Evolutionary conservation across 176 grass and related monocot genomes (phyloP).

Genomic region (Phyllostachys edulis): DNA sequence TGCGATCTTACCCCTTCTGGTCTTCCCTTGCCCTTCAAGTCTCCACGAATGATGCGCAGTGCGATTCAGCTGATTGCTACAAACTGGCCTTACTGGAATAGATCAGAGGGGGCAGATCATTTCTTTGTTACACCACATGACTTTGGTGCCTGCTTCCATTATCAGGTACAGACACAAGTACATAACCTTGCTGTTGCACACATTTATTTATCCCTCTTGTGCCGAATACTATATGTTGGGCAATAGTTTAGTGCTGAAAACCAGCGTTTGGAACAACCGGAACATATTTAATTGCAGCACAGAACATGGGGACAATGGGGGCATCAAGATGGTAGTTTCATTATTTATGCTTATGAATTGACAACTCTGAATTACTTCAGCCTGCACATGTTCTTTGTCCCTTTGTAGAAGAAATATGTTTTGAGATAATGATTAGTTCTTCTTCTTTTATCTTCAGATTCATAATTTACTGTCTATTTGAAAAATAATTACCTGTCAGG

Average conservation of each 20-base stretch:
- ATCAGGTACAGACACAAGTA: conserved; percentile 59
- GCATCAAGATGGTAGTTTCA: conserved; percentile 9
- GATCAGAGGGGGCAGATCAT: conserved; percentile 89
- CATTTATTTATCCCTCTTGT: conserved; percentile 17
- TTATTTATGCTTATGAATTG: conserved; percentile 13
- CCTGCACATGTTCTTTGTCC: conserved; percentile 22
- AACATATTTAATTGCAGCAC: conserved; percentile 20
- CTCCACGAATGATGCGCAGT: conserved; percentile 85
- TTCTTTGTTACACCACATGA: conserved; percentile 95
- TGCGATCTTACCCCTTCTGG: conserved; percentile 78
- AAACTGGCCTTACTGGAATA: conserved; percentile 87
- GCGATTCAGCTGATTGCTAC: conserved; percentile 74
- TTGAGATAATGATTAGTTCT: conserved; percentile 12
- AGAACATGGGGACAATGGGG: conserved; percentile 33
- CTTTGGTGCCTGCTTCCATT: conserved; percentile 94
- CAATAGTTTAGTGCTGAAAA: conserved; percentile 8
- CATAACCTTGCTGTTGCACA: conserved; percentile 19
- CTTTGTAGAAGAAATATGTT: conserved; percentile 24
- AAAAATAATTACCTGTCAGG: conserved; percentile 7
- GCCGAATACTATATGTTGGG: neutral
- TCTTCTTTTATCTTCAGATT: conserved; percentile 5
- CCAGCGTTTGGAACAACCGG: neutral
- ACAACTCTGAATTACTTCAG: conserved; percentile 18
- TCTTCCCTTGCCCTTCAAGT: conserved; percentile 78
- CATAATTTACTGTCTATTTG: neutral